Base-by-base conservation (phyloP, 2,329 filamentous ascomycete genomes). In the Phyllosticta capitalensis region DNA sequence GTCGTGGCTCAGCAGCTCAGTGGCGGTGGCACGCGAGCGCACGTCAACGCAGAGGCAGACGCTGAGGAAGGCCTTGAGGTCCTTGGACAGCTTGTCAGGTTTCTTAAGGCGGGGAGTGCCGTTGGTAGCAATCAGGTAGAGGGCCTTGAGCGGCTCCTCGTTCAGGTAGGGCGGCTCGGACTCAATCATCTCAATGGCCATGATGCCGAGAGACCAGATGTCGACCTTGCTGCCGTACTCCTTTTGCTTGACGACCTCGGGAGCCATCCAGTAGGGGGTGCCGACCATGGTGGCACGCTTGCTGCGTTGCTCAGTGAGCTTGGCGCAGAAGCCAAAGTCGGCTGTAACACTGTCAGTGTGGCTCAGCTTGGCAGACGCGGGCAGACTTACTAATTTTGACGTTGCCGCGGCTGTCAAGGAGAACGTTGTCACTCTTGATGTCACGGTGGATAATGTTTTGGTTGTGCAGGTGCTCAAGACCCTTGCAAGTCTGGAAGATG, bases 121-220 rank as follows among this genome's bases (percentile, higher is more conserved):
- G 76, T 97, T 97, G 59, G 94, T 99, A 54, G 94, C 94, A 71
- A 99, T 99, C 63, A 99, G 83, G 73, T 96, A 99, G 53, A 99
- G 82, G 7, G 94, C 94, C 80, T 97, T 97, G 60, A 99, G 83
- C 0, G 94, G 94, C 75, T 97, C 92, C 75, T 97, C 94, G 75
- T 97, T 97, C 45, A 97, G 83, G 73, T 99, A 99, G 0, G 94
- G 94, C 5, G 94, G 94, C 74, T 99, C 94, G 19, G 90, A 95
- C 73, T 99, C 94, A 69, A 97, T 97, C 94, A 99, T 96, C 76
- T 99, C 94, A 69, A 99, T 97, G 22, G 94, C 92, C 94, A 97
- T 99, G 76, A 99, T 99, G 69, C 94, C 94, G 63, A 99, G 79
- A 28, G 92, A 96, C 94, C 94, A 99, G 71, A 97, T 96, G 71